Percentiles rank a stretch among this genome's conserved stretches.
Conservation (phyloP, 169 alveolate species). For the Blepharisma undulans region DNA sequence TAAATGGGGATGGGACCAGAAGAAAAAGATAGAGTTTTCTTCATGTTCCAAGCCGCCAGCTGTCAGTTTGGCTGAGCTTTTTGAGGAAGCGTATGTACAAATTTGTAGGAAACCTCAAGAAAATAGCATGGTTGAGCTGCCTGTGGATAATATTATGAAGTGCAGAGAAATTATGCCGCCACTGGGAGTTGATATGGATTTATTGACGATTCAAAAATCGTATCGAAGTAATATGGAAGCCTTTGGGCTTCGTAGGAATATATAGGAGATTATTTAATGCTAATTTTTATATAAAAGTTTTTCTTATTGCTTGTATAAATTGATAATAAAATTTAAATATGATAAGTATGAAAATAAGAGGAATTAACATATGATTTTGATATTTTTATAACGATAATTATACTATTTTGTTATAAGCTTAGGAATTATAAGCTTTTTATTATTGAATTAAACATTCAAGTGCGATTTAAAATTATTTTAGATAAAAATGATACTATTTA, state of each 20-base stretch:
- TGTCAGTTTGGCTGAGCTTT: neutral
- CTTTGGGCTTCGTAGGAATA: neutral
- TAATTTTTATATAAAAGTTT: too few relatives aligned
- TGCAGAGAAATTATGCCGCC: neutral
- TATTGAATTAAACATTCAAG: too few relatives aligned
- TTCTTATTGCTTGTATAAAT: too few relatives aligned
- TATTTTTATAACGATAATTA: too few relatives aligned
- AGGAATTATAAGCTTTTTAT: too few relatives aligned
- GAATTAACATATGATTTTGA: too few relatives aligned
- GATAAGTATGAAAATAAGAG: too few relatives aligned
- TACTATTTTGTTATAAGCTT: too few relatives aligned
- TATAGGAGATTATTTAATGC: neutral
- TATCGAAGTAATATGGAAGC: neutral
- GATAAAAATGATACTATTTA: neutral
- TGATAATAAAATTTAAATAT: too few relatives aligned
- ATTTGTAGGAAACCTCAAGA: neutral
- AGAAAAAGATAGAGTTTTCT: slow-evolving; percentile 8
- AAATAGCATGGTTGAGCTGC: neutral
- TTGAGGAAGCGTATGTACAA: neutral
- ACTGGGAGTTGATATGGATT: neutral
- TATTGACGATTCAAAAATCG: neutral
- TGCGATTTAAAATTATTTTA: too few relatives aligned
- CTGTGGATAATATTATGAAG: neutral
- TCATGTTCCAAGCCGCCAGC: neutral
- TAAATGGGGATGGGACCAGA: slow-evolving; percentile 51